Evolutionary conservation across 768 basidiomycete species (phyloP).

Genomic region (Sarcomyxa edulis): DNA sequence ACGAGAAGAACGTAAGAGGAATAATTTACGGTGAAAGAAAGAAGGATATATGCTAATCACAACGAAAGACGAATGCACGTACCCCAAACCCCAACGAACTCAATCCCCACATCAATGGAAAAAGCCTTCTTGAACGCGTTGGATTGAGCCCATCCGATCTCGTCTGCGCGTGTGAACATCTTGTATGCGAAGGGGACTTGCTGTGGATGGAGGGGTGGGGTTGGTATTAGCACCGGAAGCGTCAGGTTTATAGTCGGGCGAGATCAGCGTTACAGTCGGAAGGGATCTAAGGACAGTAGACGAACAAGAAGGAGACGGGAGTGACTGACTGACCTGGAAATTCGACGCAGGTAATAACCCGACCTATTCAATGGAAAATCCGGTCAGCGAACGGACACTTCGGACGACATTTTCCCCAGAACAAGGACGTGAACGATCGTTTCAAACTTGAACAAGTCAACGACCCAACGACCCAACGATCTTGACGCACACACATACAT

Average conservation of each 20-base stretch:
- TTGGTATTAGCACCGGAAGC: too few species aligned
- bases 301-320: neutral
- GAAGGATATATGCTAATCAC: neutral
- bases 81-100: constrained; percentile 50
- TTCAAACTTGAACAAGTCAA: too few species aligned
- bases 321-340: too few species aligned
- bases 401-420: too few species aligned
- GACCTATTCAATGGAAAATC: constrained; percentile 6
- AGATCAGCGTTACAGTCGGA: too few species aligned
- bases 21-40: too few species aligned
- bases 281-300: constrained; percentile 1
- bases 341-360: constrained; percentile 36
- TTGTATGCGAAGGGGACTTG: constrained; percentile 57
- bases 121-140: constrained; percentile 46
- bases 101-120: constrained; percentile 39
- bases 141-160: constrained; percentile 37
- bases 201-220: constrained; percentile 27
- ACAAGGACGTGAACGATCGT: too few species aligned
- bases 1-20: neutral
- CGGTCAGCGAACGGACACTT: too few species aligned
- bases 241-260: too few species aligned
- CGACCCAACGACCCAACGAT: too few species aligned
- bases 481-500: too few species aligned
- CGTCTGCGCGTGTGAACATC: constrained; percentile 41
- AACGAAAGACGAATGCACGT: constrained; percentile 5